Base-by-base conservation (phyloP, 768 basidiomycete genomes). In the Rhodotorula toruloides region DNA sequence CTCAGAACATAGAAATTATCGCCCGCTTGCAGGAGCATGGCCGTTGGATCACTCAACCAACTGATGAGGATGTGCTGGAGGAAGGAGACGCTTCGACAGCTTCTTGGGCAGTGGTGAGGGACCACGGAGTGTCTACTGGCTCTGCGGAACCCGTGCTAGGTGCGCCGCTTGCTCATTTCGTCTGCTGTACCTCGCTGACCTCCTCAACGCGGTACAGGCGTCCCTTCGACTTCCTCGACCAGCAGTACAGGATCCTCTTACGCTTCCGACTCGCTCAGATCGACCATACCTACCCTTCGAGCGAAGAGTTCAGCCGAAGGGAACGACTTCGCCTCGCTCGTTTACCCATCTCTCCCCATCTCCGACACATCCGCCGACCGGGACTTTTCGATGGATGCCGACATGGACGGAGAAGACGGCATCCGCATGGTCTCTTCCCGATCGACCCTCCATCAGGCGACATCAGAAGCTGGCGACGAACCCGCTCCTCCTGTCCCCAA, bases 1-100 rank as follows among this genome's bases (percentile, higher is more conserved):
- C 13, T 21, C 62, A 63, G 64, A 65, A 65, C 39, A 31, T 49
- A 0, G 64, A 65, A 4, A 44, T 65, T 43, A 43, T 65, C n/a
- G 25, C 14, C 10, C 52, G 64, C 9, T 32, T 65, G 29, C 4
- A 49, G n/a, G 44, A 48, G 19, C 39, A 54, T 34, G 58, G 58
- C 25, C 6, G 11, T 10, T 3, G n/a, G 11, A 39, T 65, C n/a
- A 21, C 14, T 1, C 36, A 47, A 25, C 3, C 13, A 6, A n/a
- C 34, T n/a, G 50, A 27, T 1, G 27, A 31, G 2, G 19, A 21
- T 42, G 11, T 10, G 25, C 25, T 25, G 19, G 6, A 22, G 22
- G 22, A 25, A 0, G 60, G 27, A 2, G 60, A 61, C 46, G 19
- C 16, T 10, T 46, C 43, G 25, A 37, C 40, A 2, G 57, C 56